Evolutionary conservation across 1,284 basidiomycete species (phyloP), one percentile per base, ranked within the genome.

Genomic region (Leccinum angustisporum): DNA sequence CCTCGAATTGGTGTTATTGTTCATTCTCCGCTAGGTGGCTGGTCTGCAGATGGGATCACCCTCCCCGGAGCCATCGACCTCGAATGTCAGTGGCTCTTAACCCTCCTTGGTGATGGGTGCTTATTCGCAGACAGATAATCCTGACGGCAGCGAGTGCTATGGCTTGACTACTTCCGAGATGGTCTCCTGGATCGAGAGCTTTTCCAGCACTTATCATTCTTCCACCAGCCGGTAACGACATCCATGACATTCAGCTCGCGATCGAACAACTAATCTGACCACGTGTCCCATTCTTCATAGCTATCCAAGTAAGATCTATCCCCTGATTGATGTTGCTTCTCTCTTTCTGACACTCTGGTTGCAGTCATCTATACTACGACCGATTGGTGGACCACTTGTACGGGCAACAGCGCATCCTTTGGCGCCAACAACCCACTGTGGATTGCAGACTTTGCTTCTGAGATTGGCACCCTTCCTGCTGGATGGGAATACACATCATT

Each of bases 381-480:
- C 1, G 79, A 83, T 67, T 90, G 86, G 88, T 90, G 87, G 87
- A 83, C 67, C 36, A 80, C 79, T 18, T 90, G 88, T 73, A 88
- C 87, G 3, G 83, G 84, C 8, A 83, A 85, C 71, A 83, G 79
- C 61, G 75, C 78, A 33, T 71, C 76, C 31, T 87, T 88, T 66
- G 80, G 71, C 11, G 59, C 68, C 8, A 79, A 77, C 59, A 83
- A 82, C 70, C 84, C 86, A 1, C 75, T 90, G 0, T 87, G 84
- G 82, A 77, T 88, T 43, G 87, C 88, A 0, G 75, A 77, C 54
- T 88, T 80, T 58, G 71, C 81, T 4, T 80, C 81, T 1, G 71
- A 70, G 21, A 71, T 84, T 50, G 85, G 84, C 4, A 67, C 80
- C 4, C 75, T 87, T 38, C 86, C 86, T 31, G 81, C 84, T 18